Percentiles rank a stretch among this genome's conserved stretches.
Conservation (phyloP, 2,329 filamentous ascomycete species). For the Penicillium sp. region DNA sequence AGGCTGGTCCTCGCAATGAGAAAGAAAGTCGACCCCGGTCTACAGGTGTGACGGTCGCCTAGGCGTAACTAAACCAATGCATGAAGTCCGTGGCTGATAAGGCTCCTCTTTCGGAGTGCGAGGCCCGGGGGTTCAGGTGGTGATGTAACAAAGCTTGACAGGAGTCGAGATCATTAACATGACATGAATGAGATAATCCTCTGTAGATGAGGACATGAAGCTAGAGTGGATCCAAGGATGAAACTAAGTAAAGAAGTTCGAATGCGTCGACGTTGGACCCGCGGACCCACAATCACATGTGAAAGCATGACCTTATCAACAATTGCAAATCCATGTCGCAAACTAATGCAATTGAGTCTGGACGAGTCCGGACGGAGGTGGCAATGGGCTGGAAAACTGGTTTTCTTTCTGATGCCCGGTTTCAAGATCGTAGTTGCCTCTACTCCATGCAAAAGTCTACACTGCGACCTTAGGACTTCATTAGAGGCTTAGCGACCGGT, state of each 20-base stretch:
- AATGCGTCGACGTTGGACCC: slow-evolving; percentile 26
- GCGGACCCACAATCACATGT: slow-evolving; percentile 37
- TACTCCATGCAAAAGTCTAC: slow-evolving; percentile 1
- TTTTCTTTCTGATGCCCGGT: neutral
- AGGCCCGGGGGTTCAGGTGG: neutral
- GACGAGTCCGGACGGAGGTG: neutral
- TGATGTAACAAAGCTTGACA: slow-evolving; percentile 3
- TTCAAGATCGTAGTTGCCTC: neutral
- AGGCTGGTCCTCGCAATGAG: slow-evolving; percentile 12
- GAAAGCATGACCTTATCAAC: slow-evolving; percentile 20
- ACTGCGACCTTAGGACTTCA: neutral
- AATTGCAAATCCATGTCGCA: neutral
- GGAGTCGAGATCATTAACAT: neutral
- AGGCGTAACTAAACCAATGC: slow-evolving; percentile 2
- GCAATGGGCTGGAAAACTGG: neutral
- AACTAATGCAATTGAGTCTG: slow-evolving; percentile 2
- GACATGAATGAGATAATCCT: neutral
- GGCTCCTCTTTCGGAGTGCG: slow-evolving; percentile 1
- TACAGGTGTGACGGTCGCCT: slow-evolving; percentile 11
- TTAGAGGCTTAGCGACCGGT: neutral
- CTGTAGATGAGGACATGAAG: neutral
- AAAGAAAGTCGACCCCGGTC: slow-evolving; percentile 10
- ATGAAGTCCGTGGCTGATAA: slow-evolving; percentile 11
- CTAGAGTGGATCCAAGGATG: neutral
- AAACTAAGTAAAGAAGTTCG: neutral